Base-by-base conservation (phyloP, 768 basidiomycete species). In the Cystobasidium onofrii region DNA sequence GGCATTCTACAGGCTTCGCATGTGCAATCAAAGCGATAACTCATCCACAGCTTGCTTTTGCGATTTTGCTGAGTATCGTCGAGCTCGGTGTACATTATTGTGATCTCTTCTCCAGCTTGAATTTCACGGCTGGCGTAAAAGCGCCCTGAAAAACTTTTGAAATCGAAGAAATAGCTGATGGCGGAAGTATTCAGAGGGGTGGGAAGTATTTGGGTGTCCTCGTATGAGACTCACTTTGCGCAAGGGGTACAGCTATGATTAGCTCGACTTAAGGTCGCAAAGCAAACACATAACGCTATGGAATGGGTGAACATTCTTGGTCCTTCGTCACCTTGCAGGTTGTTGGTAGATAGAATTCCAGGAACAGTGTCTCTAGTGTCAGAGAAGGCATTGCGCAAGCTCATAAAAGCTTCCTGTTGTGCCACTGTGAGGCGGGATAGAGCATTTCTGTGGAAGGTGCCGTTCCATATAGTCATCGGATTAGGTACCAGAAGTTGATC, bases 81-180 rank as follows among this genome's bases (percentile, higher is more conserved):
- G 9, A 52, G 13, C 20, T 70, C 67, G 27, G 17, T 60, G 46
- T 70, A 70, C 67, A 70, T 52, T 25, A 54, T 18, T 13, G 50
- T 70, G 67, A 70, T 55, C 15, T 60, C 67, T 20, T 70, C 67
- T 6, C 67, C 67, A 10, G 4, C 13, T n/a, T 20, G 17, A 20
- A 70, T 70, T 27, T 52, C 27, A 17, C 44, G 50, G 18, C 3
- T 29, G 13, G 67, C 67, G 27, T 57, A 70, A 18, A 70, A 55
- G 15, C 50, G 44, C 9, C 67, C 67, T 3, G 67, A 57, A 34
- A 20, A 70, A 46, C 55, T 50, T 4, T 46, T 29, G 41, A 55
- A 70, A 7, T 70, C 6, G 67, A 70, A 70, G 67, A 70, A 70
- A 52, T 70, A 70, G 50, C 67, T 70, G 18, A n/a, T n/a, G 41